phyloP scores from a whole-genome alignment of 805 yeast species.

The Clavispora asparagi region DNA sequence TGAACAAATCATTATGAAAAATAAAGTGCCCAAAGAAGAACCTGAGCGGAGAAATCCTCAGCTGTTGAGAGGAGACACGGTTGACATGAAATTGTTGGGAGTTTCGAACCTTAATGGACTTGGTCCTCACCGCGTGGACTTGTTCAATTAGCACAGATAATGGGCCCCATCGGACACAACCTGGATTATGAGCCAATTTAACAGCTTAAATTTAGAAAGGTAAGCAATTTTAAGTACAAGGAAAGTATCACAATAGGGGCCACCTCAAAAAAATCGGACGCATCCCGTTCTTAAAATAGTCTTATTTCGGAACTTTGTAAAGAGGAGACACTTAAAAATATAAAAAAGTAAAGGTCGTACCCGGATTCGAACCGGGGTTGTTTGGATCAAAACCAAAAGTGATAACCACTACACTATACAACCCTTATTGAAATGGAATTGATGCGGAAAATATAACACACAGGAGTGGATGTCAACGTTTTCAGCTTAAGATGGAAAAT shows the following conservation, averaged over 20 bases:
- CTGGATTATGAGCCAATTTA: conserved; percentile 12
- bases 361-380: conserved; percentile 86
- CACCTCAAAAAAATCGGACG: not conserved
- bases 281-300: no score
- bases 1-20: conserved; percentile 53
- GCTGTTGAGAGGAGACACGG: conserved; percentile 63
- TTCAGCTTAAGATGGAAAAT: no score
- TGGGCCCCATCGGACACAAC: conserved; percentile 8
- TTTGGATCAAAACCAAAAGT: conserved; percentile 76
- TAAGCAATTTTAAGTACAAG: not conserved
- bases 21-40: conserved; percentile 56
- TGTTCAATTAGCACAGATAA: conserved; percentile 7
- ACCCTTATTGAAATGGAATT: conserved; percentile 13
- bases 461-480: no score
- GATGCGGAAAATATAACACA: no score
- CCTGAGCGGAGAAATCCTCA: conserved; percentile 59
- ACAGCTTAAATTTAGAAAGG: conserved; percentile 7
- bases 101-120: conserved; percentile 43
- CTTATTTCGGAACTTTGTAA: no score
- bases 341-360: conserved; percentile 46
- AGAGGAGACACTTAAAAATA: not conserved
- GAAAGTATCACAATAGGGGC: not conserved
- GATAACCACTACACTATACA: conserved; percentile 77
- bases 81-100: conserved; percentile 79
- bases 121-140: conserved; percentile 11